A percentile compares a stretch with the other conserved stretches of the same genome.
These are phyloP conservation scores for Nothopassalora personata DNA, from an alignment of 2,329 filamentous ascomycete species.

Conservation along the genomic window DNA sequence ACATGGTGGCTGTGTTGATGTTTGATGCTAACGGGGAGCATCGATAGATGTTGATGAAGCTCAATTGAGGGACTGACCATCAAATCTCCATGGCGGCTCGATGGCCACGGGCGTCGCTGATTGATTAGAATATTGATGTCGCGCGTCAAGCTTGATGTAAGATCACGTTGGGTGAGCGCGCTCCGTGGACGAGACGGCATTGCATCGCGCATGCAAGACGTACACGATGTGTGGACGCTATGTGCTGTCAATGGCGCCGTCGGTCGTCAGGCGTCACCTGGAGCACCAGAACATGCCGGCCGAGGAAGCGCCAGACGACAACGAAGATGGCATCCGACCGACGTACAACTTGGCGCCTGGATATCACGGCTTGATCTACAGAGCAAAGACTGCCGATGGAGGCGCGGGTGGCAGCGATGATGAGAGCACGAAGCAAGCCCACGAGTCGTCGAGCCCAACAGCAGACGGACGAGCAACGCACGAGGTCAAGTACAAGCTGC, in stretches of 20 bases:
- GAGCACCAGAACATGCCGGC: constrained; percentile 65
- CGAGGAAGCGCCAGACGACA: constrained; percentile 63
- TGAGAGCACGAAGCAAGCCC: constrained; percentile 22
- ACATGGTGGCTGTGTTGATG: constrained; percentile 29
- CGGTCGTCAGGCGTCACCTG: constrained; percentile 67
- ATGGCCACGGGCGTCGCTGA: not conserved
- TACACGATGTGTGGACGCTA: constrained; percentile 64
- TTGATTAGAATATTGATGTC: not conserved
- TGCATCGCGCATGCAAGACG: not conserved
- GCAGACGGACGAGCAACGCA: constrained; percentile 23
- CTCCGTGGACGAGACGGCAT: not conserved
- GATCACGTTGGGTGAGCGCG: not conserved
- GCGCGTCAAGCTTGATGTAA: not conserved
- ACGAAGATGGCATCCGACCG: constrained; percentile 66
- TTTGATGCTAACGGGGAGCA: not conserved
- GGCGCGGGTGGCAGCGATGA: constrained; percentile 17
- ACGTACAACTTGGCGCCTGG: constrained; percentile 93
- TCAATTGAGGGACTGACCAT: not conserved
- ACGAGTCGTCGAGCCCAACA: constrained; percentile 9
- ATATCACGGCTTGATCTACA: constrained; percentile 78
- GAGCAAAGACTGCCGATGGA: constrained; percentile 51
- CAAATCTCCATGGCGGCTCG: not conserved
- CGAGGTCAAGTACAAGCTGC: constrained; percentile 67
- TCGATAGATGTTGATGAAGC: not conserved
- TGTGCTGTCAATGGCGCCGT: constrained; percentile 56